These are phyloP conservation scores for Thalassiosira hispida DNA, from an alignment of 352 stramenopile species.

Conservation along the genomic window DNA sequence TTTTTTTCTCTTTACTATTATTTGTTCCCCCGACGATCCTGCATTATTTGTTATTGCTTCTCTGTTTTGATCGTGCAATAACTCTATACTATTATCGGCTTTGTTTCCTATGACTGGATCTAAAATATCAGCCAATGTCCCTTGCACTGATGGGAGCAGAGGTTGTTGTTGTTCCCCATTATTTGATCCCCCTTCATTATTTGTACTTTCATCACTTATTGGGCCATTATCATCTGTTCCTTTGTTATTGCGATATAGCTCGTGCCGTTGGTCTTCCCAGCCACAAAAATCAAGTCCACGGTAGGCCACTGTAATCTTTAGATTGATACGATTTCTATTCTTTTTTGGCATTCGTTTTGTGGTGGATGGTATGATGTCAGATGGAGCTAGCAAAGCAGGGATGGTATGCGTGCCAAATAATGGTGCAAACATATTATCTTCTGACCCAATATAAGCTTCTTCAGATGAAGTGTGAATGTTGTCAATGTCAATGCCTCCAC, in stretches of 20 bases:
- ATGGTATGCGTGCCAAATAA: too few relatives aligned
- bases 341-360: slow-evolving; percentile 4
- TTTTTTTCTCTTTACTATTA: not conserved
- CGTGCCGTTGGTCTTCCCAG: slow-evolving; percentile 67
- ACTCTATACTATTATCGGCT: not conserved
- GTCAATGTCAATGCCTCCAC: too few relatives aligned
- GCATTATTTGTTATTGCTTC: too few relatives aligned
- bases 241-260: slow-evolving; percentile 22
- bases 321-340: slow-evolving; percentile 41
- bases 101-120: slow-evolving; percentile 36
- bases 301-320: slow-evolving; percentile 66
- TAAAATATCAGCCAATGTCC: slow-evolving; percentile 63
- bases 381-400: too few relatives aligned
- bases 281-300: slow-evolving; percentile 71
- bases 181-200: slow-evolving; percentile 10
- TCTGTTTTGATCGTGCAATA: too few relatives aligned
- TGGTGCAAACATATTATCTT: too few relatives aligned
- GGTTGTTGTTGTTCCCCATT: not conserved
- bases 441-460: too few relatives aligned
- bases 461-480: too few relatives aligned
- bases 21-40: not conserved
- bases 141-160: slow-evolving; percentile 65
- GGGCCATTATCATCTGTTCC: not conserved
- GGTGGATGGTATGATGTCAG: too few relatives aligned
- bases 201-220: slow-evolving; percentile 36